Conservation (phyloP, 148 eudicot species). For the Rhododendron vialii region DNA sequence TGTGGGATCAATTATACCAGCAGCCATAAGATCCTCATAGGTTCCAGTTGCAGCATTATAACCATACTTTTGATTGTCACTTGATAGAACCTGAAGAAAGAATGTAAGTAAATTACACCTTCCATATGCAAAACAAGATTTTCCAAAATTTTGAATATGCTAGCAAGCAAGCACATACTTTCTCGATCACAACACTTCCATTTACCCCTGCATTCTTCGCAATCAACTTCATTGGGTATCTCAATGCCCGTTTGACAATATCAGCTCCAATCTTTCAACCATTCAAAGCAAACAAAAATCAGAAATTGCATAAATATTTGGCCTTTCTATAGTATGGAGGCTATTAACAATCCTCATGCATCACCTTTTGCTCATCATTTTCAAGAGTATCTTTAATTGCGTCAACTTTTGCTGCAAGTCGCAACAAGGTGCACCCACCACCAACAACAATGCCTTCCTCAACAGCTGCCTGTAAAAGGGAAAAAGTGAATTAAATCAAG, state of each 20-base stretch:
- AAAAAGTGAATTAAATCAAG: not conserved
- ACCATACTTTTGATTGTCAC: constrained; percentile 40
- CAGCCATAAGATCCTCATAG: constrained; percentile 69
- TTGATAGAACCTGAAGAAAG: constrained; percentile 39
- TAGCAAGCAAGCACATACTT: constrained; percentile 24
- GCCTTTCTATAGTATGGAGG: not conserved
- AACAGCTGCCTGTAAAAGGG: constrained; percentile 59
- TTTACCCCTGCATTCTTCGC: constrained; percentile 68
- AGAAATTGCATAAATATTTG: not conserved
- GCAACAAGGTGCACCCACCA: constrained; percentile 69
- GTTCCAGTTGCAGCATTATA: constrained; percentile 65
- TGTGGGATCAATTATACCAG: constrained; percentile 68
- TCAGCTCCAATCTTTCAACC: constrained; percentile 56
- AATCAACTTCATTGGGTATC: constrained; percentile 55
- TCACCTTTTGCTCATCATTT: constrained; percentile 59
- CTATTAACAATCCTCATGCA: not conserved
- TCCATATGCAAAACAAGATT: not conserved
- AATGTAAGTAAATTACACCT: not conserved
- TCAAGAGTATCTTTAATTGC: constrained; percentile 49
- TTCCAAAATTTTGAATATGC: no score
- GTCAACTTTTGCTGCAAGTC: constrained; percentile 54
- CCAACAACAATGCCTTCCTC: constrained; percentile 80
- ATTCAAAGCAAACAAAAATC: constrained; percentile 5
- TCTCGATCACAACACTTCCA: constrained; percentile 61
- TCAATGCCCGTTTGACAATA: constrained; percentile 28